A percentile compares a stretch with the other conserved stretches of the same genome.
phyloP scores from a whole-genome alignment of 1,139 yeast species.

The Meyerozyma guilliermondii region DNA sequence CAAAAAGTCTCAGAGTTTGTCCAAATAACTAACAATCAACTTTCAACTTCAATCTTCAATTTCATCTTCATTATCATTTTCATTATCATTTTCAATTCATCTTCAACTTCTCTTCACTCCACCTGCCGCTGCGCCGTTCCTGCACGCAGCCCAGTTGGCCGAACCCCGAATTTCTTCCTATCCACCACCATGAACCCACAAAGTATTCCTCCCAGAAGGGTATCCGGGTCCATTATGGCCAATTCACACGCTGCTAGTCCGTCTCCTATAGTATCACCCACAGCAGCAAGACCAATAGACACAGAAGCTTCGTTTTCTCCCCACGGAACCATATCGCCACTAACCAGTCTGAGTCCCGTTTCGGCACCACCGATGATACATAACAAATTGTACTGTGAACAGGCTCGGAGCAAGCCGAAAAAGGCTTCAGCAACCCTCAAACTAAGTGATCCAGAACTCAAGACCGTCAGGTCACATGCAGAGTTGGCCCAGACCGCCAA shows the following conservation, averaged over 20 bases:
- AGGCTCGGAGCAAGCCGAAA: constrained; percentile 3
- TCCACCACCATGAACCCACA: background rate
- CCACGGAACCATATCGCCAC: background rate
- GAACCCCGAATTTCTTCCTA: background rate
- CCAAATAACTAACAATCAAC: no score
- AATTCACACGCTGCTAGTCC: background rate
- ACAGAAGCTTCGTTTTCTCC: background rate
- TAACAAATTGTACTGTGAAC: constrained; percentile 29
- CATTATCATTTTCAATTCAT: no score
- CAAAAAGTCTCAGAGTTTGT: no score
- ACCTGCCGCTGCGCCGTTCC: constrained; percentile 1
- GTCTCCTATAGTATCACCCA: background rate
- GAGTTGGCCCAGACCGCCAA: constrained; percentile 81
- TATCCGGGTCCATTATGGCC: background rate
- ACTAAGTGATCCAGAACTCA: constrained; percentile 33
- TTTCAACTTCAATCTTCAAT: no score
- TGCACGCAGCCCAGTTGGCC: background rate
- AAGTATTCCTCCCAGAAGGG: background rate
- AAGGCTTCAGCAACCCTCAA: constrained; percentile 15
- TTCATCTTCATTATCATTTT: no score
- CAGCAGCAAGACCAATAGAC: background rate
- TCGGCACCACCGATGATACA: constrained; percentile 27
- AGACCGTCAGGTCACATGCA: constrained; percentile 59
- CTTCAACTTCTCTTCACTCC: no score
- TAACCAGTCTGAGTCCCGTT: background rate